Base-by-base conservation (phyloP, 441 rosid species). In the Aleurites moluccanus region DNA sequence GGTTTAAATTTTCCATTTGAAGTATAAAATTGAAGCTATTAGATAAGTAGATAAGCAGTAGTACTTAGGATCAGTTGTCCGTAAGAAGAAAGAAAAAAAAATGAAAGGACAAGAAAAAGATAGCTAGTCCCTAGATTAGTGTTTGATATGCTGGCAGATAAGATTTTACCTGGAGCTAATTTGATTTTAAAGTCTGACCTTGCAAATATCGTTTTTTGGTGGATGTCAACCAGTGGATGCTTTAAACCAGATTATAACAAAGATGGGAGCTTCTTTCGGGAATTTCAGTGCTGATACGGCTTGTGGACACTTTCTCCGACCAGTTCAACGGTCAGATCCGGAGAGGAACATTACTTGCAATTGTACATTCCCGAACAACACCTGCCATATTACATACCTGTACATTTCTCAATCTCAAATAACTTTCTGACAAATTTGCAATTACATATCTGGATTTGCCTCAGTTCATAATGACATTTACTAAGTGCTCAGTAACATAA, bases 261-360 rank as follows among this genome's bases (percentile, higher is more conserved):
- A 28, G 20, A 60, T 72, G 75, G 67, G 75, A 72, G 75, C 75
- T 38, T 1, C 23, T 42, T 56, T 2, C 56, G 60, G 67, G 67
- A 72, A 72, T 59, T 72, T 60, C 55, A 20, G 4, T 49, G 42
- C 27, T 23, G 38, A 40, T 55, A 20, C n/a, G 27, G 67, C 57
- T 8, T 72, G 75, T 28, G 57, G 21, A 18, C 11, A 16, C 6
- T 0, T 3, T 59, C 20, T 44, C 6, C 0, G 9, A 20, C 28
- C 14, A 52, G 6, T 3, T 25, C 23, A 42, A 59, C 25, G 20
- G 42, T 44, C 67, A 6, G 56, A 42, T 59, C 25, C 66, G 27
- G 56, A 71, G 57, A 42, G 67, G 53, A 72, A 57, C 14, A 72
- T 72, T 3, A 25, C 56, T n/a, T 72, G 75, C 67, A 16, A 20